phyloP scores from a whole-genome alignment of 2,329 filamentous ascomycete genomes.

The Penicillium sp. region DNA sequence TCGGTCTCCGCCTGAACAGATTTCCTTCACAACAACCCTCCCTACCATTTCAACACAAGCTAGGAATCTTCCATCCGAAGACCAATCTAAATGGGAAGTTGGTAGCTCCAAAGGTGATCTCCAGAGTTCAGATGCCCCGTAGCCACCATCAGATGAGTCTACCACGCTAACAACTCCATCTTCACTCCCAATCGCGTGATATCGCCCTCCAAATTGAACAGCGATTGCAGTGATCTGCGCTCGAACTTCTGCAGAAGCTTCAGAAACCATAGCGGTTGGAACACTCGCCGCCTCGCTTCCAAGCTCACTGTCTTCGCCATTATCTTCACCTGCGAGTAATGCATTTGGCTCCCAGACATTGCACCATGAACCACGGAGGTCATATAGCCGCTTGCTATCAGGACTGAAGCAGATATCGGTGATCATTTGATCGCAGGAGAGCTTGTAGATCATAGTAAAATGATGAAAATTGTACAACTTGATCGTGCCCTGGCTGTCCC shows the following conservation, averaged over 20 bases:
- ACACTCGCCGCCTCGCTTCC: slow-evolving; percentile 1
- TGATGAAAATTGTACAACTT: neutral
- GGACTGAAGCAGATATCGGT: slow-evolving; percentile 6
- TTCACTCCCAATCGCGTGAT: neutral
- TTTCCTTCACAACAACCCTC: neutral
- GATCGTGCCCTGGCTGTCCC: neutral
- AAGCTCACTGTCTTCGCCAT: slow-evolving; percentile 2
- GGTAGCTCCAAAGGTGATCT: neutral
- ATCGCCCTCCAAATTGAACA: neutral
- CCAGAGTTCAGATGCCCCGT: neutral
- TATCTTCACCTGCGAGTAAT: neutral
- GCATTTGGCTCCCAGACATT: slow-evolving; percentile 40
- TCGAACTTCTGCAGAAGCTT: neutral
- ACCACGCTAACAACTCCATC: neutral
- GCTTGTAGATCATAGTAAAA: neutral
- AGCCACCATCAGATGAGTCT: neutral
- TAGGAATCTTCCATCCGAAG: neutral
- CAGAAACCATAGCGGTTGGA: neutral
- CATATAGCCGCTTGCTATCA: slow-evolving; percentile 36
- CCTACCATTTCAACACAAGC: neutral
- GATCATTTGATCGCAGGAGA: neutral
- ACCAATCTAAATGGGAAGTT: neutral
- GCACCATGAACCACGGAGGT: slow-evolving; percentile 38
- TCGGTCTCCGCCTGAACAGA: neutral
- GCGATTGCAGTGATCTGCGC: neutral